Conservation (phyloP, 176 grass and related monocot species). For the Leersia perrieri region DNA sequence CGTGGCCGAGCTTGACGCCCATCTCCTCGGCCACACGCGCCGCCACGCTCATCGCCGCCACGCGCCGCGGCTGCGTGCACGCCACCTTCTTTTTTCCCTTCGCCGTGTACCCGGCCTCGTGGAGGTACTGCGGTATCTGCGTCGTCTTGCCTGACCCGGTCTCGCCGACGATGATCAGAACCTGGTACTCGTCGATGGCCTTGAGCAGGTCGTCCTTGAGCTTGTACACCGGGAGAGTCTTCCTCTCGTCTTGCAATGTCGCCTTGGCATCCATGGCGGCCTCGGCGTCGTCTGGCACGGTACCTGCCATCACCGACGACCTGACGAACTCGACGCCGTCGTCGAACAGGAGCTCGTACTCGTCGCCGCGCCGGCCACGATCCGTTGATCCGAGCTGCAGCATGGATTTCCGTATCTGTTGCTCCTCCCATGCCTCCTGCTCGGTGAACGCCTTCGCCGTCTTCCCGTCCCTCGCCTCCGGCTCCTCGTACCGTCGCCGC, state of each 20-base stretch:
- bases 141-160: conserved; percentile 73
- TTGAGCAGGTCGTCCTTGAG: conserved; percentile 42
- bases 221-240: conserved; percentile 46
- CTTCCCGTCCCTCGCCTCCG: background rate
- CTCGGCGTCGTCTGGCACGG: background rate
- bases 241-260: conserved; percentile 38
- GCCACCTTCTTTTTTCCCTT: conserved; percentile 28
- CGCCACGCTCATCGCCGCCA: conserved; percentile 68
- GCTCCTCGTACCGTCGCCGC: conserved; percentile 4
- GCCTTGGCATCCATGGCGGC: background rate
- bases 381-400: conserved; percentile 30
- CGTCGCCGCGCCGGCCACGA: background rate
- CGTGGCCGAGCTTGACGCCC: conserved; percentile 60
- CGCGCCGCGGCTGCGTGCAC: conserved; percentile 65
- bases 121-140: conserved; percentile 70
- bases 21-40: conserved; percentile 58
- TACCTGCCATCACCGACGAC: background rate
- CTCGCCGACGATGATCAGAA: conserved; percentile 53
- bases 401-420: conserved; percentile 26
- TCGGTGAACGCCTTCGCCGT: background rate
- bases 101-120: conserved; percentile 47
- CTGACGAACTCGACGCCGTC: conserved; percentile 33
- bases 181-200: conserved; percentile 34
- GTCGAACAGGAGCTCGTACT: conserved; percentile 18
- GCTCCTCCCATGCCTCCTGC: conserved; percentile 43